These are phyloP conservation scores for Pisolithus albus DNA, from an alignment of 768 basidiomycete genomes.

Conservation along the genomic window DNA sequence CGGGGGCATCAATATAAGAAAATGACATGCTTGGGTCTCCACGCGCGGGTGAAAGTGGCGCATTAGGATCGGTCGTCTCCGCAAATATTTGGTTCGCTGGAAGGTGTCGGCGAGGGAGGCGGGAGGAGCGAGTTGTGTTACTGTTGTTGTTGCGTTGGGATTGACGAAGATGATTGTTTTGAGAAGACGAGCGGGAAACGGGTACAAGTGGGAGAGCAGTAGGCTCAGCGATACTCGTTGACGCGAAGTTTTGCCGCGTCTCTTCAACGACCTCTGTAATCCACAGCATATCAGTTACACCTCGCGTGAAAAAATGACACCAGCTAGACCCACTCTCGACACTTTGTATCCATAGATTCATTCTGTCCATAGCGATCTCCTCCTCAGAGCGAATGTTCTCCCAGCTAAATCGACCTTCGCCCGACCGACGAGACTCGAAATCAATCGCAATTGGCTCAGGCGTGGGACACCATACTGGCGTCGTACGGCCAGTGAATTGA, in stretches of 20 bases:
- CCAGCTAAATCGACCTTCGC: constrained; percentile 29
- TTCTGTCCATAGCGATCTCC: constrained; percentile 45
- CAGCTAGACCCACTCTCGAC: constrained; percentile 62
- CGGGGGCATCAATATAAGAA: constrained; percentile 15
- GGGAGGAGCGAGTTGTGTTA: constrained; percentile 27
- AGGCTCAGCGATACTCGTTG: constrained; percentile 39
- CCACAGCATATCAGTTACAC: constrained; percentile 5
- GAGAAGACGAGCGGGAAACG: constrained; percentile 43
- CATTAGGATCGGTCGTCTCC: constrained; percentile 19
- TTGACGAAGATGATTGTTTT: constrained; percentile 29
- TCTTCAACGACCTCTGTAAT: constrained; percentile 75
- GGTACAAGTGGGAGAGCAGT: constrained; percentile 62
- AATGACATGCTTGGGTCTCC: constrained; percentile 17
- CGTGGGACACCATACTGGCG: constrained; percentile 24
- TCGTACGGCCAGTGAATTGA: constrained; percentile 29
- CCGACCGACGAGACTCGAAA: constrained; percentile 27
- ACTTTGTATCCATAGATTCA: constrained; percentile 77
- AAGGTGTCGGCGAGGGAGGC: constrained; percentile 55
- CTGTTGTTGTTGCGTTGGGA: constrained; percentile 2
- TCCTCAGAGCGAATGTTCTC: constrained; percentile 28
- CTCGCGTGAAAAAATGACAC: background rate
- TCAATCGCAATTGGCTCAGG: constrained; percentile 22
- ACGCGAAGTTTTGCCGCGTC: constrained; percentile 67
- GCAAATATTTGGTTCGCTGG: constrained; percentile 68
- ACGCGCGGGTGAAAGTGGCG: constrained; percentile 17